phyloP scores from a whole-genome alignment of 2,329 filamentous ascomycete species.

The Sporothrix pallida region DNA sequence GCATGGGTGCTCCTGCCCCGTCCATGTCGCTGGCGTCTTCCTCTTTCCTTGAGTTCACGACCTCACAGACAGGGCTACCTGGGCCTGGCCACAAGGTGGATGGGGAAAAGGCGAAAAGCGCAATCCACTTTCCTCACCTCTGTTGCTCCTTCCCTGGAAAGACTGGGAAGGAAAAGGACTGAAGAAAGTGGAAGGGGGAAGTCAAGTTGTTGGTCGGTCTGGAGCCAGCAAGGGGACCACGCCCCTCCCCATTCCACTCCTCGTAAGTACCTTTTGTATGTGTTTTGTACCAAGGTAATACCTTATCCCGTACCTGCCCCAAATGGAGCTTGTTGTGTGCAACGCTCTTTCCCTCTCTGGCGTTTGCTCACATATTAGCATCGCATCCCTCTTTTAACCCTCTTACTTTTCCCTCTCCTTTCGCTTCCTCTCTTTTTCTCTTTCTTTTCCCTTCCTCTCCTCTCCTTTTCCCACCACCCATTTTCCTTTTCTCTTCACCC shows the following conservation, averaged over 20 bases:
- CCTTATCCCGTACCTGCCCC: conserved; percentile 1
- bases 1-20: neutral
- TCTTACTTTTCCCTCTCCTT: neutral
- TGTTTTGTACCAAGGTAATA: neutral
- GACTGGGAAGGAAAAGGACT: neutral
- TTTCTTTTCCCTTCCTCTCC: neutral
- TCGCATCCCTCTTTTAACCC: conserved; percentile 21
- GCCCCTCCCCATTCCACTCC: conserved; percentile 21
- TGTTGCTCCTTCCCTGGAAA: conserved; percentile 24
- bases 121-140: conserved; percentile 21
- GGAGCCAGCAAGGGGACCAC: conserved; percentile 24
- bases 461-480: conserved; percentile 9
- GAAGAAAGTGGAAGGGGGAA: neutral
- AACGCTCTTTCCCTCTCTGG: conserved; percentile 26
- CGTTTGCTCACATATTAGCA: conserved; percentile 22
- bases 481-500: conserved; percentile 28
- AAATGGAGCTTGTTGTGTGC: conserved; percentile 20
- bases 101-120: neutral
- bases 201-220: neutral
- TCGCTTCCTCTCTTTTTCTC: neutral
- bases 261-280: conserved; percentile 25
- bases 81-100: neutral
- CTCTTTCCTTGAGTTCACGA: neutral
- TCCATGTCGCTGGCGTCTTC: neutral
- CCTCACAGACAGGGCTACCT: conserved; percentile 14